These are phyloP conservation scores for Fraxinus albicans DNA, from an alignment of 305 asterid species.

Conservation along the genomic window DNA sequence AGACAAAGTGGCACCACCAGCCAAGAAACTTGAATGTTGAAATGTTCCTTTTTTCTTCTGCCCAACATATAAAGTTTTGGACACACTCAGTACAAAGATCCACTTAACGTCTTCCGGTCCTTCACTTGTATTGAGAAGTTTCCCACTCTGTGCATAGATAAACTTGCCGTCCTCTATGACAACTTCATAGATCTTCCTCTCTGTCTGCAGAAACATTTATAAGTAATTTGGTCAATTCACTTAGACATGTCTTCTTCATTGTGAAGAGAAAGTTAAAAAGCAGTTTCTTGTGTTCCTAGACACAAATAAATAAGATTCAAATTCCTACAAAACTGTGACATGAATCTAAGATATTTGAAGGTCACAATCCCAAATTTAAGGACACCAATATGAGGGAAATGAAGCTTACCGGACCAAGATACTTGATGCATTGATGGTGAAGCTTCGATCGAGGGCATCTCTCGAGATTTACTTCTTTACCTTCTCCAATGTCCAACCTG, in stretches of 20 bases:
- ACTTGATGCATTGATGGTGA: slow-evolving; percentile 81
- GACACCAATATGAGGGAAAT: neutral
- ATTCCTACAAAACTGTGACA: neutral
- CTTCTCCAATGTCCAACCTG: slow-evolving; percentile 91
- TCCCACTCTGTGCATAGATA: slow-evolving; percentile 55
- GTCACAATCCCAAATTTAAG: neutral
- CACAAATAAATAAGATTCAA: neutral
- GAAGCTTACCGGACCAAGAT: slow-evolving; percentile 85
- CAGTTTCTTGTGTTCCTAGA: neutral
- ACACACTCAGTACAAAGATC: slow-evolving; percentile 82
- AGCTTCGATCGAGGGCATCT: slow-evolving; percentile 68
- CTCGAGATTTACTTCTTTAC: slow-evolving; percentile 68
- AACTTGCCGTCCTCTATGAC: slow-evolving; percentile 54
- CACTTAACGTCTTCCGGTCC: slow-evolving; percentile 66
- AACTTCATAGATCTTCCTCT: slow-evolving; percentile 69
- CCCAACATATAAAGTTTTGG: slow-evolving; percentile 63
- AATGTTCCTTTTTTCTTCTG: slow-evolving; percentile 69
- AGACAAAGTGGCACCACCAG: slow-evolving; percentile 83
- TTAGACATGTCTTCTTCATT: neutral
- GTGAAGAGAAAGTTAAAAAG: neutral
- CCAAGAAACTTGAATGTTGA: slow-evolving; percentile 90
- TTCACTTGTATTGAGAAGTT: slow-evolving; percentile 60
- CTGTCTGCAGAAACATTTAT: slow-evolving; percentile 40
- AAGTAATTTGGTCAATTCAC: neutral
- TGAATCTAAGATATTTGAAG: neutral